Percentiles rank a stretch among this genome's conserved stretches.
These are phyloP conservation scores for Diaporthe capsici DNA, from an alignment of 2,329 filamentous ascomycete species.

Conservation along the genomic window DNA sequence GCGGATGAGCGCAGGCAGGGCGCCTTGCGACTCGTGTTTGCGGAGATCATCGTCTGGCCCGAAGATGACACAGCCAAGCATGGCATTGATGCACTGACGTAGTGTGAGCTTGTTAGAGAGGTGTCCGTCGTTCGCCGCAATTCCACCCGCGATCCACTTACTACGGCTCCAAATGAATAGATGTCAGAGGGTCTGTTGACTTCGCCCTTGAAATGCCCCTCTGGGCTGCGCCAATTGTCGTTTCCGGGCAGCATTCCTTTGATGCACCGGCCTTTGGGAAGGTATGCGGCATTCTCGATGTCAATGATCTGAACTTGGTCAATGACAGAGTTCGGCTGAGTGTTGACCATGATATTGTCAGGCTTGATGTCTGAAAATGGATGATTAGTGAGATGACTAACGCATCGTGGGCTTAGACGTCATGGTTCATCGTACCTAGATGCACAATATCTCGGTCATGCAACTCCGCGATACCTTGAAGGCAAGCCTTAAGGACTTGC, in stretches of 20 bases:
- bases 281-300: background rate
- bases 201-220: slow-evolving; percentile 18
- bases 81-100: slow-evolving; percentile 5
- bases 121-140: too few relatives aligned
- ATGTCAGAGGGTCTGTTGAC: slow-evolving; percentile 4
- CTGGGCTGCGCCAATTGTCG: slow-evolving; percentile 16
- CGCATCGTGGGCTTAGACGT: background rate
- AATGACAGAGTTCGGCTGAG: background rate
- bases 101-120: background rate
- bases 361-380: slow-evolving; percentile 1
- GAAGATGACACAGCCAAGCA: slow-evolving; percentile 7
- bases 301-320: background rate
- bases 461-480: background rate
- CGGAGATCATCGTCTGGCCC: slow-evolving; percentile 2
- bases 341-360: slow-evolving; percentile 10
- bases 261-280: slow-evolving; percentile 2
- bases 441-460: slow-evolving; percentile 4
- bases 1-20: background rate
- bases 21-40: background rate
- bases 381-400: background rate
- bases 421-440: background rate
- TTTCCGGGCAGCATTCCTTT: slow-evolving; percentile 4
- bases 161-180: slow-evolving; percentile 3
- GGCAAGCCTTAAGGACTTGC: background rate
- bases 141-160: background rate